These are phyloP conservation scores for Tulasnella sp. DNA, from an alignment of 768 basidiomycete genomes.

Conservation along the genomic window DNA sequence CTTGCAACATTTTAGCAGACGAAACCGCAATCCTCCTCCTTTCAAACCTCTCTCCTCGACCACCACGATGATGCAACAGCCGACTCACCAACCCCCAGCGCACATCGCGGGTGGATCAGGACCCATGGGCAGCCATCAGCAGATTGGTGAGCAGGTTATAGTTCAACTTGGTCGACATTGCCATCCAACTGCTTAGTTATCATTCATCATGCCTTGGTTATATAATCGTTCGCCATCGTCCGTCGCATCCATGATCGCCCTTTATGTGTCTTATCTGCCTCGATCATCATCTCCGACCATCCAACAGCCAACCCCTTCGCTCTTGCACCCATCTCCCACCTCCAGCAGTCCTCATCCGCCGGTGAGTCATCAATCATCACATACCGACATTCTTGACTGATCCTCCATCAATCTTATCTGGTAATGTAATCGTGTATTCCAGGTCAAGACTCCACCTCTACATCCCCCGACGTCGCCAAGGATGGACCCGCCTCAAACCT, in stretches of 20 bases:
- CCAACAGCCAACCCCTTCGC: too few relatives aligned
- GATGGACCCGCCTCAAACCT: background rate
- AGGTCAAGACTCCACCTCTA: too few relatives aligned
- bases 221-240: background rate
- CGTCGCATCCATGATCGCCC: background rate
- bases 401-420: too few relatives aligned
- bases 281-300: too few relatives aligned
- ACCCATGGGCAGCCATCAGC: background rate
- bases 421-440: too few relatives aligned
- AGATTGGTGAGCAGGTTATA: background rate
- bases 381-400: too few relatives aligned
- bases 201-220: background rate
- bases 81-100: background rate
- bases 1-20: too few relatives aligned
- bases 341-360: too few relatives aligned
- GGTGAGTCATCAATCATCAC: too few relatives aligned
- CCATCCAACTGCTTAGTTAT: background rate
- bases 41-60: background rate
- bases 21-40: background rate
- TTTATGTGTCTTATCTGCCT: background rate
- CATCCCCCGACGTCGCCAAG: too few relatives aligned
- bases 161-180: background rate
- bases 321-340: too few relatives aligned
- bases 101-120: background rate
- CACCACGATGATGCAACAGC: slow-evolving; percentile 7